Percentiles rank a stretch among this genome's conserved stretches.
Evolutionary conservation across 176 grass and related monocot genomes (phyloP).

Genomic region (Elymus sibiricus): DNA sequence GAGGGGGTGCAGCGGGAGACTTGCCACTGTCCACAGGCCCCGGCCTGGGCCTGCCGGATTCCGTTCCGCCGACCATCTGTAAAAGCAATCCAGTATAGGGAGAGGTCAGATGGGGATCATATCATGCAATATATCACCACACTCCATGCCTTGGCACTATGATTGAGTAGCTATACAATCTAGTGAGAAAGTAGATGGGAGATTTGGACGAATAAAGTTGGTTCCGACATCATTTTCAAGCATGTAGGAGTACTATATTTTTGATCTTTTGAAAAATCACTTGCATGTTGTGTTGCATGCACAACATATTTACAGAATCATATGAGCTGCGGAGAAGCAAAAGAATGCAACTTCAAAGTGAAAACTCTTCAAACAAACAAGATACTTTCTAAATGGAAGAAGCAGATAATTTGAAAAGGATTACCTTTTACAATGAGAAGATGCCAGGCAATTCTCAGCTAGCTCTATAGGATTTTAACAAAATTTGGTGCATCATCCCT

Average conservation of each 20-base stretch:
- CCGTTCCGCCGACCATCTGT: slow-evolving; percentile 49
- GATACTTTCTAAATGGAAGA: background rate
- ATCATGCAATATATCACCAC: background rate
- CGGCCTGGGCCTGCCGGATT: slow-evolving; percentile 30
- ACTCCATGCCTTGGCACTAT: background rate
- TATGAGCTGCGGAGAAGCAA: background rate
- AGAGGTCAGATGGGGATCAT: slow-evolving; percentile 26
- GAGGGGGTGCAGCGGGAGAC: slow-evolving; percentile 15
- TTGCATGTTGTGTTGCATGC: background rate
- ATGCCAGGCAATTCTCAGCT: slow-evolving; percentile 7
- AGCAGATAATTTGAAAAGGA: background rate
- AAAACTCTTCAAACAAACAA: background rate
- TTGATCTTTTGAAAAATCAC: background rate
- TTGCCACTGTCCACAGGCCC: slow-evolving; percentile 29
- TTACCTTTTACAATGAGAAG: slow-evolving; percentile 37
- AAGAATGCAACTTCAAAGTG: background rate
- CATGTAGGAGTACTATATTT: slow-evolving; percentile 6
- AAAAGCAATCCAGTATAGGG: slow-evolving; percentile 24
- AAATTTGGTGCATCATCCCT: slow-evolving; percentile 74
- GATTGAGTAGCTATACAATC: background rate
- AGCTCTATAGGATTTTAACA: slow-evolving; percentile 75
- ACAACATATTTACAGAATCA: background rate
- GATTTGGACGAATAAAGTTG: slow-evolving; percentile 19
- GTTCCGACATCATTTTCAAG: slow-evolving; percentile 25
- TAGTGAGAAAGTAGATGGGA: background rate